phyloP scores from a whole-genome alignment of 2,329 filamentous ascomycete species.

The Coniella vitis region DNA sequence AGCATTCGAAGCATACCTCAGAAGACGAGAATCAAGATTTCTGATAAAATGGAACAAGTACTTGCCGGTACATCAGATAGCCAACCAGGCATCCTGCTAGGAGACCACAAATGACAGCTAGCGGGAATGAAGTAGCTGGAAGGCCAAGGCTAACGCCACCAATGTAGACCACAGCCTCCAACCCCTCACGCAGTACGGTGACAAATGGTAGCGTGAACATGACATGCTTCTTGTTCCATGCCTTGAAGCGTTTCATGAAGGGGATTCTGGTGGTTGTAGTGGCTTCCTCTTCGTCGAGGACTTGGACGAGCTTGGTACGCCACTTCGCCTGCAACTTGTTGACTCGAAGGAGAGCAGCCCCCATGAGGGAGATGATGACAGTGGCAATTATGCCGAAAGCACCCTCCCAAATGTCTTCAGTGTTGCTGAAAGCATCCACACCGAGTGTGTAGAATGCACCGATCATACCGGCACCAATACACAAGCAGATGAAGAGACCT shows the following conservation, averaged over 20 bases:
- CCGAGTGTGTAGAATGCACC: neutral
- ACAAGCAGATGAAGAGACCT: neutral
- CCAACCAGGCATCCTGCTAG: slow-evolving; percentile 56
- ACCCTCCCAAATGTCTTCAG: neutral
- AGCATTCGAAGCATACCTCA: neutral
- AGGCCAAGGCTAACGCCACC: neutral
- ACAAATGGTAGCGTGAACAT: neutral
- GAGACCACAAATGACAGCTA: slow-evolving; percentile 62
- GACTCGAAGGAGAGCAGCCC: slow-evolving; percentile 64
- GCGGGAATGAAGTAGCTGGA: slow-evolving; percentile 61
- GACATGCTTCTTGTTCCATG: neutral
- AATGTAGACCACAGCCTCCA: neutral
- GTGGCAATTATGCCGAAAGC: neutral
- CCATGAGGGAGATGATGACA: slow-evolving; percentile 42
- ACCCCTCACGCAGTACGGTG: neutral
- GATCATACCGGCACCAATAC: neutral
- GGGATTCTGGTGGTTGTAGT: slow-evolving; percentile 49
- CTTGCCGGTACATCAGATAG: slow-evolving; percentile 65
- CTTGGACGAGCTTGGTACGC: slow-evolving; percentile 63
- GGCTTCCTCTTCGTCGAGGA: slow-evolving; percentile 46
- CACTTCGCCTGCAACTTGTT: slow-evolving; percentile 73
- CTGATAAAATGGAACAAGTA: no score
- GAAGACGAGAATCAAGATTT: slow-evolving; percentile 21
- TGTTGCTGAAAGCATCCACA: neutral
- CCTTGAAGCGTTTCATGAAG: neutral